Base-by-base conservation (phyloP, 2,329 filamentous ascomycete species). In the Torrubiella hemipterigena region DNA sequence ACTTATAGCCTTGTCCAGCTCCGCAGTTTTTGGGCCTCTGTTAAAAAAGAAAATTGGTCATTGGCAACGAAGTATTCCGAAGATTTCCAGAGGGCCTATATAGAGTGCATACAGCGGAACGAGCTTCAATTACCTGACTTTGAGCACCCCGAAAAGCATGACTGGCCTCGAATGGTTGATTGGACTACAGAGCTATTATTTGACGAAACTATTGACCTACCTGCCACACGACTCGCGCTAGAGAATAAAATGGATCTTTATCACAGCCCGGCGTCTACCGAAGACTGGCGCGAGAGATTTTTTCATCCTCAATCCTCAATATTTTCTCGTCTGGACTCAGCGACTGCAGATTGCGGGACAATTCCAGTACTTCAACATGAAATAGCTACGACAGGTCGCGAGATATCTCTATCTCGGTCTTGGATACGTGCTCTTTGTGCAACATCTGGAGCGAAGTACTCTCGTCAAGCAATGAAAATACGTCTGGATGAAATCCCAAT, bases 141-240 rank as follows among this genome's bases (percentile, higher is more conserved):
- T 40, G 64, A 81, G 30, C 56, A 79, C 27, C 62, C 75, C 1
- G 50, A 67, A 23, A 63, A 66, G 2, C 84, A 83, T 36, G 77
- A 87, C 45, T 86, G 82, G 80, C 54, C 60, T 8, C 52, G 50
- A 5, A 52, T 87, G 6, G 67, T 86, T 28, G 60, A 67, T 21
- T 89, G 82, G 82, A 67, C 76, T 2, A 57, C 73, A 39, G 59
- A 64, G 15, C 67, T 71, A 4, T 54, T 63, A 16, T 55, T 55
- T 1, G 52, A 61, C 18, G 56, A 64, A 32, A 59, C 59, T 1
- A 44, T 66, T 20, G 49, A 60, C 15, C 58, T 78, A 3, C 73
- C 73, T 2, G 46, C 48, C 4, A 60, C 61, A 2, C 58, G 62
- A 27, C 43, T 51, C 10, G 48, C 50, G n/a, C 48, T 80, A 3